Evolutionary conservation across 768 basidiomycete species (phyloP).

Genomic region (Floccularia luteovirens): DNA sequence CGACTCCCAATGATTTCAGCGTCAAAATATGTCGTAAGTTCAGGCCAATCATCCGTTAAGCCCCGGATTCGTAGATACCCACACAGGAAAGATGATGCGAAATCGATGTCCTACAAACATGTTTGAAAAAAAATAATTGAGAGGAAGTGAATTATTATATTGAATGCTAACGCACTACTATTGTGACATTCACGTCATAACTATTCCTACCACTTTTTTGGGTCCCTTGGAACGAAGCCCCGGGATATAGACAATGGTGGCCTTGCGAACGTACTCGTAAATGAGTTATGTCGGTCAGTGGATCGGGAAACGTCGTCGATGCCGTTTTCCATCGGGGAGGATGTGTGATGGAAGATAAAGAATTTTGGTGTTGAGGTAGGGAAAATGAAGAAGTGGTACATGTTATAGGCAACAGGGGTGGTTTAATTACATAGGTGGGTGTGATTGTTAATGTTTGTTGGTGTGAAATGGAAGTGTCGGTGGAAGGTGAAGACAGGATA

Average conservation of each 20-base stretch:
- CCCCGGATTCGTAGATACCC: constrained; percentile 93
- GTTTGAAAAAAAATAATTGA: constrained; percentile 6
- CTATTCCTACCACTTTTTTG: constrained; percentile 92
- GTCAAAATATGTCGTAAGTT: constrained; percentile 94
- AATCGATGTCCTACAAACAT: constrained; percentile 87
- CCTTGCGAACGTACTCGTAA: constrained; percentile 64
- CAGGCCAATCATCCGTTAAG: constrained; percentile 90
- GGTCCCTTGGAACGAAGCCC: constrained; percentile 82
- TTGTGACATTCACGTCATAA: constrained; percentile 90
- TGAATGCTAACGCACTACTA: constrained; percentile 59
- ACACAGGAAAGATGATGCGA: constrained; percentile 76
- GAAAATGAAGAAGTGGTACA: constrained; percentile 12
- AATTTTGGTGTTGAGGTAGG: constrained; percentile 7
- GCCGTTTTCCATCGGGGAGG: constrained; percentile 11
- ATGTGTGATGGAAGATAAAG: constrained; percentile 2
- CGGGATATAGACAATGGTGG: constrained; percentile 81
- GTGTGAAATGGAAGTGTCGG: constrained; percentile 7
- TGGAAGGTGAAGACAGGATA: constrained; percentile 3
- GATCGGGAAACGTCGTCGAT: constrained; percentile 28
- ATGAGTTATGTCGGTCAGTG: constrained; percentile 69
- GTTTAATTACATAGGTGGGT: constrained; percentile 15
- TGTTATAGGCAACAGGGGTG: constrained; percentile 13
- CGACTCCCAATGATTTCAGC: constrained; percentile 91
- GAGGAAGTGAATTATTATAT: constrained; percentile 5
- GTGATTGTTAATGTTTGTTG: constrained; percentile 10